Base-by-base conservation (phyloP, 306 rosid genomes). In the Lithocarpus polystachyus region DNA sequence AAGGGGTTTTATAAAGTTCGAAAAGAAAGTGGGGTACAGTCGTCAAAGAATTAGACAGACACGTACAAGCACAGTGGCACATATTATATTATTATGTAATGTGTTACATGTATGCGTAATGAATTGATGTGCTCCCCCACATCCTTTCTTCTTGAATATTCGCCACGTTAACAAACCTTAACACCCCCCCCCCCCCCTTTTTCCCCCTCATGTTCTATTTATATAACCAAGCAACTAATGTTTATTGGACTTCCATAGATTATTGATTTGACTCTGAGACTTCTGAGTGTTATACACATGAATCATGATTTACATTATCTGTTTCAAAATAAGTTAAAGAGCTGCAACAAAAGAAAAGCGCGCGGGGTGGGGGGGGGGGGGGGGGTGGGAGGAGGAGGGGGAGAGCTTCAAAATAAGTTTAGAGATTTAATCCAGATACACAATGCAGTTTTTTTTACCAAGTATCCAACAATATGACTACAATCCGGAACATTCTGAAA, bases 341-440 rank as follows among this genome's bases (percentile, higher is more conserved):
- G 53, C 53, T 48, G 12, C 53, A 48, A 12, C 17, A 48, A 45
- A 45, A 45, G 15, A 3, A 11, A 0, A 2, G 4, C 0, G 2
- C 0, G 1, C 2, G 2, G 28, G 1, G 1, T 1, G 2, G 10
- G 10, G 2, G 2, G 9, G 9, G 2, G 43, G 10, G 10, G 2
- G 2, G 9, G 2, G 1, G 28, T 26, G 9, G 2, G 0, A 2
- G 2, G 9, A 2, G 0, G 14, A 59, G 0, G 9, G 2, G 9
- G 9, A 0, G 14, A 59, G 5, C 23, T 26, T 61, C 19, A 13
- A 13, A 14, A 61, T 26, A 62, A 62, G 37, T 26, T 24, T 1
- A 61, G 10, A 62, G 10, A 62, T 62, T 5, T 28, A 28, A 28
- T 28, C 69, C 20, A 24, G 35, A 5, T 15, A 15, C 29, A 14